Conservation (phyloP, 2,329 filamentous ascomycete species). For the Pseudopyrenochaeta lycopersici region DNA sequence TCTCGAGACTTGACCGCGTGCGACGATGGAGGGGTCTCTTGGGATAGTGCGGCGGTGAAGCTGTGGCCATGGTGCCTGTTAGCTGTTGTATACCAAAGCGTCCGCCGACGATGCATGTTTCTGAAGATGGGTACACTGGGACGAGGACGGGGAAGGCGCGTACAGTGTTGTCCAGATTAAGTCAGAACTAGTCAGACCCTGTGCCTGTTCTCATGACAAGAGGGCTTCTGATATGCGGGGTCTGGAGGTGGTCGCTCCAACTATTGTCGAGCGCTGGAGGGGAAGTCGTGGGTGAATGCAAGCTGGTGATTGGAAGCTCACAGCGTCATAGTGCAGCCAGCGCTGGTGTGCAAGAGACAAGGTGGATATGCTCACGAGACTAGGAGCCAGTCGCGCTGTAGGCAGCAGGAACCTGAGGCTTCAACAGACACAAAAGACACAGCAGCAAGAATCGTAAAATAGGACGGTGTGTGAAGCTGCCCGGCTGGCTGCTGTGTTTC, state of each 20-base stretch:
- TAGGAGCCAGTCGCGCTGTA: neutral
- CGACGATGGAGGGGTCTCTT: constrained; percentile 40
- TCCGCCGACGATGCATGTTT: constrained; percentile 12
- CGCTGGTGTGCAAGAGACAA: constrained; percentile 1
- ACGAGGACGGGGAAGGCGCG: constrained; percentile 22
- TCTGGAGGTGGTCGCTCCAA: constrained; percentile 2
- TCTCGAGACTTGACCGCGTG: constrained; percentile 37
- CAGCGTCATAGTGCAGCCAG: constrained; percentile 25
- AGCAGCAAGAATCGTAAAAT: neutral
- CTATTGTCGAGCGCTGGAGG: constrained; percentile 7
- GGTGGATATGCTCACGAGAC: constrained; percentile 15
- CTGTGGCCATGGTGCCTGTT: constrained; percentile 42
- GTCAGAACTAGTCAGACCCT: constrained; percentile 20
- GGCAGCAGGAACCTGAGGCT: neutral
- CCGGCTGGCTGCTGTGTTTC: constrained; percentile 18
- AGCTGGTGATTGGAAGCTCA: constrained; percentile 41
- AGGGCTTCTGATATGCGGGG: constrained; percentile 22
- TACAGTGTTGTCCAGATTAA: constrained; percentile 24
- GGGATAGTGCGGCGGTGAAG: constrained; percentile 30
- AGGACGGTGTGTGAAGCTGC: constrained; percentile 1
- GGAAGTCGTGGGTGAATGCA: constrained; percentile 37
- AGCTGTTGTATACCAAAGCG: constrained; percentile 26
- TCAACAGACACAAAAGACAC: neutral
- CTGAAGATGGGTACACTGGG: neutral
- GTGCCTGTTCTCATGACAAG: constrained; percentile 37